Conservation (phyloP, 345 rosid species). For the Eutrema japonicum region DNA sequence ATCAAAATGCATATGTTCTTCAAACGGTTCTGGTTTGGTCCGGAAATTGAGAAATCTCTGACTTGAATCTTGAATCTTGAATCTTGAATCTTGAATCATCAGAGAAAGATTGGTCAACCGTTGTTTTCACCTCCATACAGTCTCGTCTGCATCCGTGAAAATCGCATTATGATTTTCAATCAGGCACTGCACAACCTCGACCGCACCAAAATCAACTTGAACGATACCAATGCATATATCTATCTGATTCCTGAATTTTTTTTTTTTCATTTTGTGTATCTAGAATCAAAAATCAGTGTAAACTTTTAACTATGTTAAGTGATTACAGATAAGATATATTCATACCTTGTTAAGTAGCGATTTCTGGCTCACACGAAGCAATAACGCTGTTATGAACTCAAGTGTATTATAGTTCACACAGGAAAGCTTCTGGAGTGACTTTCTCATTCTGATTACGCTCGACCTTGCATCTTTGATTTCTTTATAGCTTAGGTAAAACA, state of each 20-base stretch:
- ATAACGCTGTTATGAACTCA: conserved; percentile 78
- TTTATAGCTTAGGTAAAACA: no score
- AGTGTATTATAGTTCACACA: conserved; percentile 82
- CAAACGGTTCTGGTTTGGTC: background rate
- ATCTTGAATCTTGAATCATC: background rate
- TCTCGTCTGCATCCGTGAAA: conserved; percentile 72
- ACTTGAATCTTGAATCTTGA: conserved; percentile 14
- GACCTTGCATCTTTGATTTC: conserved; percentile 69
- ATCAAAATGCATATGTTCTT: conserved; percentile 33
- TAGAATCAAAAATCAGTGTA: background rate
- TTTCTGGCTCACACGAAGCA: conserved; percentile 85
- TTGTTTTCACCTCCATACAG: conserved; percentile 42
- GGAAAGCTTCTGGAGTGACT: conserved; percentile 79
- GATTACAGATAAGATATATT: conserved; percentile 7
- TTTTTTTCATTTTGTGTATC: background rate
- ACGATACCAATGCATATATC: conserved; percentile 48
- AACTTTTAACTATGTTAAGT: background rate
- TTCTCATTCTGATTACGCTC: conserved; percentile 67
- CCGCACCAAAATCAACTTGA: conserved; percentile 75
- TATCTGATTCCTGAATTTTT: background rate
- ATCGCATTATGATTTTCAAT: conserved; percentile 85
- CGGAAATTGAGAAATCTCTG: background rate
- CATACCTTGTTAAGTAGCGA: conserved; percentile 81
- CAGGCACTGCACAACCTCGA: conserved; percentile 82
- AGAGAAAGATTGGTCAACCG: conserved; percentile 9